A percentile compares a stretch with the other conserved stretches of the same genome.
phyloP scores from a whole-genome alignment of 1,139 yeast species.

The Blastobotrys malaysiensis region DNA sequence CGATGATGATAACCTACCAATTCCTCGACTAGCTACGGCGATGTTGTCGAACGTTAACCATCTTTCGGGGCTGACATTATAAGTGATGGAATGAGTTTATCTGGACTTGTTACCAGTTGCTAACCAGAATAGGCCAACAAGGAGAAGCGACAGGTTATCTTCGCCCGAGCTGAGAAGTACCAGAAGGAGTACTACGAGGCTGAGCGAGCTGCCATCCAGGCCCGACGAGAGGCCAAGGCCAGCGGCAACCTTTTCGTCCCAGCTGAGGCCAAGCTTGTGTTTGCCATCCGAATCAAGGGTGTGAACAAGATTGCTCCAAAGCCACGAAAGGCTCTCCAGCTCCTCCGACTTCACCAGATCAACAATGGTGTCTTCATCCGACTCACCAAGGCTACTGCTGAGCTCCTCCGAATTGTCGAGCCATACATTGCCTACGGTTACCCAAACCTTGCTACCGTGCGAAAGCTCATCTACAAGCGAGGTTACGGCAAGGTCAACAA shows the following conservation, averaged over 20 bases:
- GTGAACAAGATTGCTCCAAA: constrained; percentile 98
- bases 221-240: constrained; percentile 96
- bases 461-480: constrained; percentile 98
- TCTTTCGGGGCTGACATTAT: constrained; percentile 95
- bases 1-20: constrained; percentile 17
- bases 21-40: constrained; percentile 39
- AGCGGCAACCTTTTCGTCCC: constrained; percentile 75
- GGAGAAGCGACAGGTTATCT: constrained; percentile 85
- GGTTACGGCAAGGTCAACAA: constrained; percentile 99
- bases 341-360: constrained; percentile 95
- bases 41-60: constrained; percentile 96
- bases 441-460: constrained; percentile 94
- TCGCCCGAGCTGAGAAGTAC: constrained; percentile 98
- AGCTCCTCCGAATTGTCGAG: constrained; percentile 95
- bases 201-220: constrained; percentile 86
- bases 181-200: constrained; percentile 94
- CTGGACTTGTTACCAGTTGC: neutral
- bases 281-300: constrained; percentile 99
- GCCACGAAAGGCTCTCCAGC: constrained; percentile 99
- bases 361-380: constrained; percentile 98
- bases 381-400: constrained; percentile 97
- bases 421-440: constrained; percentile 99
- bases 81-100: constrained; percentile 1
- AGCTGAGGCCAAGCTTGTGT: constrained; percentile 94
- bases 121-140: constrained; percentile 24